Conservation (phyloP, 1,284 basidiomycete genomes). For the Austroboletus rostrupii region DNA sequence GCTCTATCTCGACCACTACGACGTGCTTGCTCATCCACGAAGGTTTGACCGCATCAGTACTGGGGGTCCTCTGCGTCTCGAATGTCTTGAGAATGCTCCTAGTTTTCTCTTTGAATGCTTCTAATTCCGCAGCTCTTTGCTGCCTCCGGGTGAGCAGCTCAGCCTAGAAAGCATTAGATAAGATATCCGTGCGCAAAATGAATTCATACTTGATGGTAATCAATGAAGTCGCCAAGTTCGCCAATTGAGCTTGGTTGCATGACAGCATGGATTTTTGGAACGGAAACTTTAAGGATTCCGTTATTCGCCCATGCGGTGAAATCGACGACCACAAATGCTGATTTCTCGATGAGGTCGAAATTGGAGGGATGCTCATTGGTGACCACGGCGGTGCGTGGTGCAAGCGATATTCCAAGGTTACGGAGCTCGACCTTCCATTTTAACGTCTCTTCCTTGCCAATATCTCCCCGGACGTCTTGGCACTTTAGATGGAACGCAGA, state of each 20-base stretch:
- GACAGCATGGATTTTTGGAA: conserved; percentile 82
- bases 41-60: conserved; percentile 36
- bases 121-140: conserved; percentile 70
- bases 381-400: conserved; percentile 44
- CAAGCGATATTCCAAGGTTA: conserved; percentile 70
- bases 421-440: conserved; percentile 64
- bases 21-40: conserved; percentile 68
- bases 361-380: conserved; percentile 28
- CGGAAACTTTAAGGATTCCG: conserved; percentile 47
- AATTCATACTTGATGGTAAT: conserved; percentile 67
- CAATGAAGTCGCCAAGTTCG: conserved; percentile 83
- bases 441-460: conserved; percentile 42
- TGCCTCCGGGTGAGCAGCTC: conserved; percentile 73
- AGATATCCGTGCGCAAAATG: background rate
- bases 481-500: conserved; percentile 75
- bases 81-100: conserved; percentile 69
- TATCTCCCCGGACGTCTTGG: conserved; percentile 61
- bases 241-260: conserved; percentile 90
- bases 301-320: conserved; percentile 37
- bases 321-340: conserved; percentile 82
- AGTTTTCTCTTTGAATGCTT: conserved; percentile 80
- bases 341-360: conserved; percentile 61
- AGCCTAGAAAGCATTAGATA: conserved; percentile 39
- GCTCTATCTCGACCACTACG: conserved; percentile 60
- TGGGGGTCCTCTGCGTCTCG: conserved; percentile 49